Conservation (phyloP, 495 filamentous ascomycete species). For the Cairneyella variabilis region DNA sequence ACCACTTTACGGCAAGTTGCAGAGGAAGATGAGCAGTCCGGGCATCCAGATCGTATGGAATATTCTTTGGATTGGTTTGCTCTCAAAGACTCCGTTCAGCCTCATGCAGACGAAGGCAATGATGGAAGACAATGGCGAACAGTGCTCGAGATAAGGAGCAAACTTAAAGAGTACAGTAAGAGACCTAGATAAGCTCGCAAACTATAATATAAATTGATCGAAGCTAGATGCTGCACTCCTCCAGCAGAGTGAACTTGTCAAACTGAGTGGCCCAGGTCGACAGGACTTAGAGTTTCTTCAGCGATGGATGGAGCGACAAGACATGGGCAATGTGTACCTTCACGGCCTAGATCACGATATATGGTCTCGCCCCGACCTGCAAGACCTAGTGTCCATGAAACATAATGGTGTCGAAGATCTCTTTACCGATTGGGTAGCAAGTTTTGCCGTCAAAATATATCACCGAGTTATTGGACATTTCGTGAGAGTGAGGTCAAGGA, state of each 20-base stretch:
- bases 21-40: conserved; percentile 10
- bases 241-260: neutral
- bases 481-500: neutral
- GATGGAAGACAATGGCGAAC: conserved; percentile 19
- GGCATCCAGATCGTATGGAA: conserved; percentile 6
- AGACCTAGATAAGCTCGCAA: neutral
- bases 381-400: neutral
- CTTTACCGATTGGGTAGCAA: neutral
- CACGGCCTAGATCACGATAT: neutral
- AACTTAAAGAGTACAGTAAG: neutral
- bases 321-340: neutral
- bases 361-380: neutral
- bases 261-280: neutral
- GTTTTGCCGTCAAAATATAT: neutral
- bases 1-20: conserved; percentile 15
- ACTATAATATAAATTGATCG: neutral
- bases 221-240: neutral
- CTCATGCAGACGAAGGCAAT: conserved; percentile 13
- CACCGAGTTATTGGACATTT: neutral
- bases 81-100: conserved; percentile 7
- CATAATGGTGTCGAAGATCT: neutral
- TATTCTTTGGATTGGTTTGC: conserved; percentile 23
- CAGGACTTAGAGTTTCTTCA: neutral
- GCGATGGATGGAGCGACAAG: neutral
- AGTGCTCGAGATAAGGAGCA: conserved; percentile 11